These are phyloP conservation scores for Coniochaeta sp. DNA, from an alignment of 2,329 filamentous ascomycete genomes.

Conservation along the genomic window DNA sequence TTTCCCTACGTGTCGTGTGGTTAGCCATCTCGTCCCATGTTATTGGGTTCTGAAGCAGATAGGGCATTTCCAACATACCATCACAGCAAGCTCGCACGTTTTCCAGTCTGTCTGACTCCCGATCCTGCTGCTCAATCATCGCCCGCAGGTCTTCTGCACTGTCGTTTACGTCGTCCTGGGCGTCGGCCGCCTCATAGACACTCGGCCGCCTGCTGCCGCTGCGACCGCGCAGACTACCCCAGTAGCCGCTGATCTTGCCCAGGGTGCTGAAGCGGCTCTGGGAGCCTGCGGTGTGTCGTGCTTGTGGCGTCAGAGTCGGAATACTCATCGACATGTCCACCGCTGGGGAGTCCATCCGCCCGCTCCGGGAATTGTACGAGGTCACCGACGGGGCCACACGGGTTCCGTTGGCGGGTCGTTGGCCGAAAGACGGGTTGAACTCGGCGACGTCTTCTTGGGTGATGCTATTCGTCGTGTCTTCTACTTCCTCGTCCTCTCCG, in stretches of 20 bases:
- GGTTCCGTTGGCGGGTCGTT: constrained; percentile 36
- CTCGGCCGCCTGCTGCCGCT: constrained; percentile 32
- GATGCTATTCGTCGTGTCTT: constrained; percentile 50
- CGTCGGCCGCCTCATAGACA: constrained; percentile 46
- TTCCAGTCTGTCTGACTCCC: constrained; percentile 73
- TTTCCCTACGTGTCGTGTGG: constrained; percentile 47
- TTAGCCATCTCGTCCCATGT: constrained; percentile 6
- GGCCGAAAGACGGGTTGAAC: constrained; percentile 64
- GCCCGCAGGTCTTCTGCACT: constrained; percentile 76
- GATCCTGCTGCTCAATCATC: constrained; percentile 71
- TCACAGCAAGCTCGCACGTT: constrained; percentile 97
- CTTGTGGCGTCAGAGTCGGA: constrained; percentile 46
- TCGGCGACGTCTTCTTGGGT: constrained; percentile 62
- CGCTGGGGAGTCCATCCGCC: constrained; percentile 51
- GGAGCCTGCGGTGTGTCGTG: constrained; percentile 12
- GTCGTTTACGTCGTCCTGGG: constrained; percentile 65
- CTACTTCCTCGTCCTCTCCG: constrained; percentile 52
- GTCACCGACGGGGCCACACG: constrained; percentile 59
- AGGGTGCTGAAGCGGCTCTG: constrained; percentile 36
- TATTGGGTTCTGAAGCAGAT: not conserved
- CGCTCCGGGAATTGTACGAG: constrained; percentile 71
- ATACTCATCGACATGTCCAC: constrained; percentile 41
- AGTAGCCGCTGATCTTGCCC: constrained; percentile 41
- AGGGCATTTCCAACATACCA: constrained; percentile 51
- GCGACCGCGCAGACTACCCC: constrained; percentile 47